Base-by-base conservation (phyloP, 768 basidiomycete species). In the Lyophyllum shimeji region DNA sequence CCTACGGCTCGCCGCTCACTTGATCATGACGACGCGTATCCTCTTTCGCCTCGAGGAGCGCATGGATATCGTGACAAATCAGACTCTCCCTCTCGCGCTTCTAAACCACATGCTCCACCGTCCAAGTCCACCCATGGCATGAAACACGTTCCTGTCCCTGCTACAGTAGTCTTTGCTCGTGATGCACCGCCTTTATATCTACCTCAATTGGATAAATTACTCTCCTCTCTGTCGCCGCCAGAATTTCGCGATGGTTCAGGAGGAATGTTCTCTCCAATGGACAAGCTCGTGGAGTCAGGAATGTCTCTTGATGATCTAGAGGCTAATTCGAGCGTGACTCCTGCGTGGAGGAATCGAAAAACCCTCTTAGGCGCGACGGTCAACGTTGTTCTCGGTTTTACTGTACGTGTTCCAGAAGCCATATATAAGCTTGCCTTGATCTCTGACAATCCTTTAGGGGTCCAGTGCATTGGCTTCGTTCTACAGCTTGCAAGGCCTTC, bases 401-500 rank as follows among this genome's bases (percentile, higher is more conserved):
- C 81, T 52, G 88, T 90, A 60, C 31, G 80, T 68, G 13, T 9
- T 1, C 15, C 15, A 9, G 18, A 53, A 46, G 29, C 29, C 5
- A 25, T n/a, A 23, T 20, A 21, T 24, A 18, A 31, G 18, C 24
- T 17, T 33, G 37, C 34, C 15, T 37, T 37, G 8, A 3, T 17
- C 34, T 60, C 51, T 52, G 11, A 43, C 18, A 59, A 21, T 57
- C 17, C 31, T 46, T 18, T 17, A 89, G 87, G 87, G 89, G 11
- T 89, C 89, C 1, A 89, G 86, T 66, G 81, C 79, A 23, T 70
- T 89, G 33, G 82, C 86, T 4, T 79, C 82, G 0, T 87, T 82
- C 60, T 90, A 89, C 63, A 87, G 86, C 65, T 66, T 89, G 20
- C 84, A 86, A 63, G 87, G 88, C 39, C 73, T 89, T 9, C 75